Evolutionary conservation across 352 stramenopile species (phyloP).

Genomic region (Phytophthora boehmeriae): DNA sequence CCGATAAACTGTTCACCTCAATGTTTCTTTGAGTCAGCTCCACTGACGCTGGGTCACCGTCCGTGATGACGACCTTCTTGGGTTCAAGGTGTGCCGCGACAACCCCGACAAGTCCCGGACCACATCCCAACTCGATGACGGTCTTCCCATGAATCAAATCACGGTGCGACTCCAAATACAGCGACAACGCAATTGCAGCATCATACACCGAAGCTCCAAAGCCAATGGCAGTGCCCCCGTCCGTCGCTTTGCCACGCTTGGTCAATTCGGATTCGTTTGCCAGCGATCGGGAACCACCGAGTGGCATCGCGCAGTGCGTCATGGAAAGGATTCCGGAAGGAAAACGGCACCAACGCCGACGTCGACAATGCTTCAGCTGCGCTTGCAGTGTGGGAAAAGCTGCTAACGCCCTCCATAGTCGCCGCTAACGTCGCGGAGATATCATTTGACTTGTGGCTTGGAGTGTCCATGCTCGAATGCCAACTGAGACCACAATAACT

Average conservation of each 20-base stretch:
- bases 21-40: constrained; percentile 71
- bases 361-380: constrained; percentile 7
- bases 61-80: constrained; percentile 58
- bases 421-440: constrained; percentile 12
- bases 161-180: constrained; percentile 72
- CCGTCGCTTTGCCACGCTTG: constrained; percentile 83
- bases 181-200: constrained; percentile 71
- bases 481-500: too few relatives aligned
- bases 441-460: not conserved
- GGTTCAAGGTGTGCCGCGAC: constrained; percentile 62
- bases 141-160: constrained; percentile 55
- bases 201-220: constrained; percentile 88
- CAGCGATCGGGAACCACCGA: constrained; percentile 72
- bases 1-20: constrained; percentile 16
- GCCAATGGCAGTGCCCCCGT: constrained; percentile 68
- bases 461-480: not conserved
- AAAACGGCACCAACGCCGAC: constrained; percentile 67
- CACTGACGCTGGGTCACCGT: constrained; percentile 76
- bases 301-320: constrained; percentile 67
- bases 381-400: constrained; percentile 1
- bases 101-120: constrained; percentile 75
- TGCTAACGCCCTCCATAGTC: constrained; percentile 19
- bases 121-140: constrained; percentile 77
- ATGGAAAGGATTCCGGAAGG: constrained; percentile 78
- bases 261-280: constrained; percentile 61